Evolutionary conservation across 192 early-diverging fungal species (phyloP).

Genomic region (Podila epicladia): DNA sequence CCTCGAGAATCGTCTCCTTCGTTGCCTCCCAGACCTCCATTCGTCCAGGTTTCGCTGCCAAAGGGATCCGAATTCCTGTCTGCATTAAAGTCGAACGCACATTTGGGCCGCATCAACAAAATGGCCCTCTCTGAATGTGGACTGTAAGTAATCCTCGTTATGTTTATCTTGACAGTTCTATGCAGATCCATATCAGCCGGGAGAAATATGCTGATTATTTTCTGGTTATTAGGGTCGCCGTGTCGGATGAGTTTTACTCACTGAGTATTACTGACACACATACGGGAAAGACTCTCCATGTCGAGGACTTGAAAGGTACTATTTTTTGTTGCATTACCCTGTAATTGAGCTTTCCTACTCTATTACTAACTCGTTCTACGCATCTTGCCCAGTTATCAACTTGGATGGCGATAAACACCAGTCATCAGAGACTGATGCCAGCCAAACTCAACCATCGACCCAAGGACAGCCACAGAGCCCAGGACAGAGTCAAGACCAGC

Average conservation of each 20-base stretch:
- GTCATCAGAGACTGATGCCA: not conserved
- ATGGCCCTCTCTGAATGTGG: conserved; percentile 39
- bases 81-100: conserved; percentile 19
- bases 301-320: conserved; percentile 40
- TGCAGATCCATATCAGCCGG: no score
- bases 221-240: conserved; percentile 15
- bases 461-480: not conserved
- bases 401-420: conserved; percentile 29
- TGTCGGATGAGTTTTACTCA: conserved; percentile 40
- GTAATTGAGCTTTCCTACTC: no score
- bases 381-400: conserved; percentile 15
- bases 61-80: conserved; percentile 27
- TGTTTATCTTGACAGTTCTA: no score
- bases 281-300: conserved; percentile 25
- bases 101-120: conserved; percentile 25
- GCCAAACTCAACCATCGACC: not conserved
- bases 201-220: no score
- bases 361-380: no score
- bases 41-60: conserved; percentile 7
- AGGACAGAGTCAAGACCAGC: not conserved
- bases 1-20: conserved; percentile 24
- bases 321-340: not conserved
- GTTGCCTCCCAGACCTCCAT: conserved; percentile 12
- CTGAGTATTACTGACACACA: conserved; percentile 31
- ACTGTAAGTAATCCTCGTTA: conserved; percentile 11